These are phyloP conservation scores for Monilinia vaccinii-corymbosi DNA, from an alignment of 2,329 filamentous ascomycete genomes.

Conservation along the genomic window DNA sequence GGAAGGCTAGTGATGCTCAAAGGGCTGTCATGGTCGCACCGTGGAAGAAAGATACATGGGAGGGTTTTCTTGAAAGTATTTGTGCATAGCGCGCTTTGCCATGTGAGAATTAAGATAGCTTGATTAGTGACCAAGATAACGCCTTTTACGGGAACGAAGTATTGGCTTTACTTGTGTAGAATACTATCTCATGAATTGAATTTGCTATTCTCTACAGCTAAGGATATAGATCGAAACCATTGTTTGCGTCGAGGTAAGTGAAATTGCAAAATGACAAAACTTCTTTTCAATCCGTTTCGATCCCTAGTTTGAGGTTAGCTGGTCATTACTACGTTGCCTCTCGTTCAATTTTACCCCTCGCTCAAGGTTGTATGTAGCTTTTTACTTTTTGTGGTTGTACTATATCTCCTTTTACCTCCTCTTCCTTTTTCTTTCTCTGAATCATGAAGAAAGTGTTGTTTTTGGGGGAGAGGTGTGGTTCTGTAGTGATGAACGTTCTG, in stretches of 20 bases:
- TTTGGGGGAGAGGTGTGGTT: too few species aligned
- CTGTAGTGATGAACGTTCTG: too few species aligned
- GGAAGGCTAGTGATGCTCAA: constrained; percentile 64
- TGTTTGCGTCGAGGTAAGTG: background rate
- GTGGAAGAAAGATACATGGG: constrained; percentile 43
- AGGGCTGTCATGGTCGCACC: constrained; percentile 71
- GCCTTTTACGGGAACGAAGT: background rate
- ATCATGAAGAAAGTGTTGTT: too few species aligned
- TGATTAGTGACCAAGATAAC: background rate
- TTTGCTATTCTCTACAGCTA: background rate
- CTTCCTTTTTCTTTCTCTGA: too few species aligned
- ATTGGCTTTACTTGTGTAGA: background rate
- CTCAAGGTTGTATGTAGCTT: too few species aligned
- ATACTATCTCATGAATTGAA: background rate
- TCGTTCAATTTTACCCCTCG: too few species aligned
- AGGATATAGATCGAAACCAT: background rate
- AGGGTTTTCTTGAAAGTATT: constrained; percentile 4
- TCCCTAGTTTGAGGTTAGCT: too few species aligned
- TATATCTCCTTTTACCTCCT: too few species aligned
- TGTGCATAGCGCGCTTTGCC: background rate
- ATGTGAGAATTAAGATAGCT: background rate
- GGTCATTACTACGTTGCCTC: too few species aligned
- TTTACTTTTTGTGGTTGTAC: too few species aligned
- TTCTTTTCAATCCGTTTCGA: too few species aligned
- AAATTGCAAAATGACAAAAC: too few species aligned